Percentiles rank a stretch among this genome's conserved stretches.
These are phyloP conservation scores for Terana coerulea DNA, from an alignment of 768 basidiomycete genomes.

Conservation along the genomic window DNA sequence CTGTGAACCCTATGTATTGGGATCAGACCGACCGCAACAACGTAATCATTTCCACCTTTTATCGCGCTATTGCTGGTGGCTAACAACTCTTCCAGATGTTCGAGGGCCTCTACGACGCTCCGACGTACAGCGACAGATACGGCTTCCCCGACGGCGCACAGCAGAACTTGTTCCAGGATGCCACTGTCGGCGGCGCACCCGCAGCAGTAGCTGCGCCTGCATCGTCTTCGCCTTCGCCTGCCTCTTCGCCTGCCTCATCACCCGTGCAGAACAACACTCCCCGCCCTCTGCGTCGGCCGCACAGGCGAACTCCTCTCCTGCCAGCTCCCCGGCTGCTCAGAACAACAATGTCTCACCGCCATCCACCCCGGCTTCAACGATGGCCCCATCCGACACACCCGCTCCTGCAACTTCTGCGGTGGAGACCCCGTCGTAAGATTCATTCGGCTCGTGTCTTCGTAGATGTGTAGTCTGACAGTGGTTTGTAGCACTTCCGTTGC, in stretches of 20 bases:
- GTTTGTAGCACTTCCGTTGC: too few species aligned
- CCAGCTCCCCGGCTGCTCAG: not conserved
- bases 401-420: not conserved
- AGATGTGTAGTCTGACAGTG: too few species aligned
- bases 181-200: constrained; percentile 15
- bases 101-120: constrained; percentile 25
- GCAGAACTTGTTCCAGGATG: constrained; percentile 34
- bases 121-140: constrained; percentile 36
- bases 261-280: too few species aligned
- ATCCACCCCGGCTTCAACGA: not conserved
- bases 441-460: too few species aligned
- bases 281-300: not conserved
- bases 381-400: not conserved
- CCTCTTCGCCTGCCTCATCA: not conserved
- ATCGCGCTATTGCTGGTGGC: not conserved
- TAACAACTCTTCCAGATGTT: too few species aligned
- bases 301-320: not conserved
- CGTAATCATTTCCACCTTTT: constrained; percentile 23
- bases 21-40: constrained; percentile 36
- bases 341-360: not conserved
- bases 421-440: too few species aligned
- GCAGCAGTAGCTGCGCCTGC: not conserved
- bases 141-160: constrained; percentile 43
- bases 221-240: not conserved
- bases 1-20: constrained; percentile 40